Conservation (phyloP, 78 protist species). For the Capsaspora owczarzaki region DNA sequence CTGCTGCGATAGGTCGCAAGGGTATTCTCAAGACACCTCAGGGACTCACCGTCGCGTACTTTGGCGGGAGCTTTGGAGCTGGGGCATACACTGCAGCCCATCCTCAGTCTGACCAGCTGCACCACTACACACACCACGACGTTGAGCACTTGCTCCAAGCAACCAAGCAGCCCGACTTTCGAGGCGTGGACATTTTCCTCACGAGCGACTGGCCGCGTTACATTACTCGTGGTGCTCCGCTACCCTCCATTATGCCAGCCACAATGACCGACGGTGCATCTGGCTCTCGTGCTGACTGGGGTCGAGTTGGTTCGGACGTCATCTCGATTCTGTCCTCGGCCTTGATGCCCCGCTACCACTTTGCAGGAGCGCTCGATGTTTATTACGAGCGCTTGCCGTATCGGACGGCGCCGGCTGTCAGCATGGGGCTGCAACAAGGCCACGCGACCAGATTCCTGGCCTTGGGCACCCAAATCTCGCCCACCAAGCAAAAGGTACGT, state of each 20-base stretch:
- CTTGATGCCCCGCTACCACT: not conserved
- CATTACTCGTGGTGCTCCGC: not conserved
- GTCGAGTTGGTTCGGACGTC: not conserved
- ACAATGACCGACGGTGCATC: not conserved
- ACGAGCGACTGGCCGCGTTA: not conserved
- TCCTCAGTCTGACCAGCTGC: too few relatives aligned
- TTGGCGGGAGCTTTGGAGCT: too few relatives aligned
- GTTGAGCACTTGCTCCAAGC: too few relatives aligned
- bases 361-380: not conserved
- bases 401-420: not conserved
- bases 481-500: not conserved
- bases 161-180: too few relatives aligned
- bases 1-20: too few relatives aligned
- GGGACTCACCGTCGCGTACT: too few relatives aligned
- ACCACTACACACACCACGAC: too few relatives aligned
- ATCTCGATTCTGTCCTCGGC: not conserved
- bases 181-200: conserved; percentile 6
- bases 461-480: not conserved
- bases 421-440: not conserved
- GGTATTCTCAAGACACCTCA: too few relatives aligned
- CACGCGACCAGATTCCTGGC: conserved; percentile 12
- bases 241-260: not conserved
- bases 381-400: conserved; percentile 12
- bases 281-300: not conserved
- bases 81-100: too few relatives aligned